Evolutionary conservation across 1,284 basidiomycete species (phyloP), one percentile per base, ranked within the genome.

Genomic region (Phylloboletellus chloephorus): DNA sequence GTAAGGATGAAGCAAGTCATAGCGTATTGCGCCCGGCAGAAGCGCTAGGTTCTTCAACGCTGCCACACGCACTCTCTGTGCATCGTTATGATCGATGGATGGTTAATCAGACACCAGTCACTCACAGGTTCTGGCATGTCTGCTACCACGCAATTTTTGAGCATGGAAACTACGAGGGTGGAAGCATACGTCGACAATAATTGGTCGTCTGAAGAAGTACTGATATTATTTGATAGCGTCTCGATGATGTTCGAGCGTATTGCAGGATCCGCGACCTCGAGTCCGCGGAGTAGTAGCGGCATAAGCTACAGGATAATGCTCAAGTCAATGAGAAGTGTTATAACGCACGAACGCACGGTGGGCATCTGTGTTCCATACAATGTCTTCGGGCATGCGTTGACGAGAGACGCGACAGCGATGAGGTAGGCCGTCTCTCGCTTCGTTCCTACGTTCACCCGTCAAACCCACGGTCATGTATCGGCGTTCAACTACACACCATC

Each of bases 231-330:
- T 3, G 81, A 73, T 22, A 98, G 70, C 1, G 84, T 87, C 39
- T 86, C 78, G 36, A 97, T 87, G 24, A 93, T 84, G 61, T 86
- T 83, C 2, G 75, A 72, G 13, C 89, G 78, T 43, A 94, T 80
- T 16, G 76, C 72, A 4, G 76, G 62, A 58, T 92, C 84, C 1
- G 81, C 77, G 1, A 96, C 67, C 26, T 85, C 76, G 6, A 98
- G 75, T 2, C 89, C 85, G 15, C 88, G 88, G 33, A 98, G 70
- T 1, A 99, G 74, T 12, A 98, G 70, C 0, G 95, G 93, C 50
- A 97, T 78, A 11, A 98, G 74, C 85, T 95, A 56, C 4, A 17
- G 13, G 16, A 54, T n/a, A 42, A 24, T 31, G 26, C 15, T 22
- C 49, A 30, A 16, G 31, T 15, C 7, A 19, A 29, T 19, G 31